Conservation (phyloP, 1,284 basidiomycete genomes). For the Ceratobasidium sp. region DNA sequence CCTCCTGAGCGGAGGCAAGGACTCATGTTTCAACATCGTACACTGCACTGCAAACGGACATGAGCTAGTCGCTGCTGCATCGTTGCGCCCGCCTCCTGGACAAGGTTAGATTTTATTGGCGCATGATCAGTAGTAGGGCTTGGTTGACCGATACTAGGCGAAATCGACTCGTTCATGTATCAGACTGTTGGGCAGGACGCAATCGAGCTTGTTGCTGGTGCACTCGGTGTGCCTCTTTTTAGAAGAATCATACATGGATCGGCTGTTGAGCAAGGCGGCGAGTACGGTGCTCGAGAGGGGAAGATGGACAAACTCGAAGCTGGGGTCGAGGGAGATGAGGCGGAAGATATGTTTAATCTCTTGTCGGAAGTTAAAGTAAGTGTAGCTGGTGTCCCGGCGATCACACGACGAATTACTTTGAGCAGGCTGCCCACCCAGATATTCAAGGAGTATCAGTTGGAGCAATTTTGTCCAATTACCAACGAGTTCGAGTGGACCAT, state of each 20-base stretch:
- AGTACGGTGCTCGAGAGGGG: constrained; percentile 78
- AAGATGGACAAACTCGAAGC: constrained; percentile 45
- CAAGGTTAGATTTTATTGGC: constrained; percentile 65
- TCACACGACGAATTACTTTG: constrained; percentile 9
- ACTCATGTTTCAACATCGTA: constrained; percentile 94
- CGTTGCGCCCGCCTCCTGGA: constrained; percentile 81
- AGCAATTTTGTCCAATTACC: constrained; percentile 97
- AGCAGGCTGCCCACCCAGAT: constrained; percentile 79
- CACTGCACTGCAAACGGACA: constrained; percentile 91
- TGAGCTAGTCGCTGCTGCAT: constrained; percentile 89
- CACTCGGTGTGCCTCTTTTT: constrained; percentile 88
- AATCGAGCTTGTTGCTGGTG: constrained; percentile 84
- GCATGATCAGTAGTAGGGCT: not conserved
- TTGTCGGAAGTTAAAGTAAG: constrained; percentile 80
- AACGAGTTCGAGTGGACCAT: constrained; percentile 96
- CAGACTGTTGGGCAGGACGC: constrained; percentile 98
- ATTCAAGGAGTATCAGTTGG: constrained; percentile 90
- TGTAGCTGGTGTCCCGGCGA: not conserved
- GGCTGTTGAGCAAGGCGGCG: constrained; percentile 80
- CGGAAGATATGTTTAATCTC: constrained; percentile 90
- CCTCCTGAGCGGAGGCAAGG: constrained; percentile 96
- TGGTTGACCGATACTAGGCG: constrained; percentile 65
- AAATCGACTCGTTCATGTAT: constrained; percentile 98
- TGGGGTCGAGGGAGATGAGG: constrained; percentile 85
- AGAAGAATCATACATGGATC: constrained; percentile 80